A percentile compares a stretch with the other conserved stretches of the same genome.
These are phyloP conservation scores for Phlyctochytrium bullatum DNA, from an alignment of 192 early-diverging fungal species.

Conservation along the genomic window DNA sequence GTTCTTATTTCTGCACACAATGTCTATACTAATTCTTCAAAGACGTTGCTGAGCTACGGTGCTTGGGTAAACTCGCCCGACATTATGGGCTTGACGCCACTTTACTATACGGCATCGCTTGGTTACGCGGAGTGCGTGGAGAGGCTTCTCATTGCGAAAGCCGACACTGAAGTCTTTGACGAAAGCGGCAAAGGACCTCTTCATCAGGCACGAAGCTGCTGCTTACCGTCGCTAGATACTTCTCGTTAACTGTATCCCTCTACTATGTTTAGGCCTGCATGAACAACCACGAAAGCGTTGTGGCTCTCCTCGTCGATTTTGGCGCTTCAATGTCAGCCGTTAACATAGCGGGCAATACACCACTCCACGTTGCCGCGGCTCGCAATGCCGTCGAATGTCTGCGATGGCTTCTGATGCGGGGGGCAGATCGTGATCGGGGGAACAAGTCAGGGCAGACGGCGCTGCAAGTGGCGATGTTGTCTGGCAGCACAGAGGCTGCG, in stretches of 20 bases:
- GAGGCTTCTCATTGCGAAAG: conserved; percentile 43
- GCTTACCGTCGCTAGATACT: neutral
- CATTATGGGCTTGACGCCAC: conserved; percentile 35
- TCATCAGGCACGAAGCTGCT: conserved; percentile 36
- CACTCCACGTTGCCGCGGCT: conserved; percentile 49
- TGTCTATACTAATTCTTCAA: neutral
- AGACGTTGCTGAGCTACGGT: conserved; percentile 41
- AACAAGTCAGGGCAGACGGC: conserved; percentile 53
- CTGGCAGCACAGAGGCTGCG: conserved; percentile 40
- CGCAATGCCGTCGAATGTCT: conserved; percentile 46
- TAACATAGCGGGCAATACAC: conserved; percentile 56
- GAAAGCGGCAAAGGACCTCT: conserved; percentile 46
- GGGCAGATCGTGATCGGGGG: conserved; percentile 36
- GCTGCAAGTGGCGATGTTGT: conserved; percentile 40
- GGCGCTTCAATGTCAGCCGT: conserved; percentile 43
- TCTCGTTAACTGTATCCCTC: neutral
- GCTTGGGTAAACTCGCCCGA: conserved; percentile 50
- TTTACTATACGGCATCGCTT: conserved; percentile 44
- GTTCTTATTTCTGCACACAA: neutral
- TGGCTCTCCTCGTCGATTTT: conserved; percentile 47
- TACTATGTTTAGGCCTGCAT: conserved; percentile 34
- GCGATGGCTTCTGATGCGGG: conserved; percentile 48
- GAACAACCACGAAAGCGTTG: conserved; percentile 43
- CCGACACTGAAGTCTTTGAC: conserved; percentile 45
- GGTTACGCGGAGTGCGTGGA: conserved; percentile 42